Evolutionary conservation across 1,139 yeast species (phyloP).

Genomic region (Candida buenavistaensis): DNA sequence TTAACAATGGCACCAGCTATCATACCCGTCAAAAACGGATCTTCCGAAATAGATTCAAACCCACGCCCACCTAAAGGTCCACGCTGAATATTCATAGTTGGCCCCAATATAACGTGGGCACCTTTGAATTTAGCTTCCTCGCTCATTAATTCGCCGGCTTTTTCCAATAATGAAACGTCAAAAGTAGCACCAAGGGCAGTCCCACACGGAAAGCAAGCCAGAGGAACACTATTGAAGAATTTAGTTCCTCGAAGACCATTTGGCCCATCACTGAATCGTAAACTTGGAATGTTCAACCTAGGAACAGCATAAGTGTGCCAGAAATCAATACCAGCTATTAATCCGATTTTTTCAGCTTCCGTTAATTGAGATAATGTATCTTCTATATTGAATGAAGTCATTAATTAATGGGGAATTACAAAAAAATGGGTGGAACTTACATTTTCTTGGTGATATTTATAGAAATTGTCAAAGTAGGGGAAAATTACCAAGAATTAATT

Average conservation of each 20-base stretch:
- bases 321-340: constrained; percentile 49
- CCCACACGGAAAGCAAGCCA: constrained; percentile 40
- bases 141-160: constrained; percentile 35
- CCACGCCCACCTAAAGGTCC: constrained; percentile 40
- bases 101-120: constrained; percentile 35
- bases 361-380: constrained; percentile 41
- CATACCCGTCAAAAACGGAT: constrained; percentile 33
- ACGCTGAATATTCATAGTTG: constrained; percentile 34
- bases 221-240: constrained; percentile 30
- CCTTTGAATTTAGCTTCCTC: constrained; percentile 33
- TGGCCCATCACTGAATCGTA: constrained; percentile 36
- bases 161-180: constrained; percentile 24
- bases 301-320: constrained; percentile 57
- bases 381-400: constrained; percentile 40
- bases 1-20: constrained; percentile 28
- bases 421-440: too few species aligned
- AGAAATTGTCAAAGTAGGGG: too few species aligned
- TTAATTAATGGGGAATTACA: background rate
- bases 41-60: constrained; percentile 36
- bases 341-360: constrained; percentile 45
- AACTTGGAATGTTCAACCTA: constrained; percentile 37
- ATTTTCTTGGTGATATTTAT: too few species aligned
- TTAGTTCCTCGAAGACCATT: constrained; percentile 37
- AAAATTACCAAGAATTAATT: too few species aligned
- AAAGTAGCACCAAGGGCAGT: constrained; percentile 48